A percentile compares a stretch with the other conserved stretches of the same genome.
Conservation (phyloP, 2,329 filamentous ascomycete species). For the Fusarium concolor region DNA sequence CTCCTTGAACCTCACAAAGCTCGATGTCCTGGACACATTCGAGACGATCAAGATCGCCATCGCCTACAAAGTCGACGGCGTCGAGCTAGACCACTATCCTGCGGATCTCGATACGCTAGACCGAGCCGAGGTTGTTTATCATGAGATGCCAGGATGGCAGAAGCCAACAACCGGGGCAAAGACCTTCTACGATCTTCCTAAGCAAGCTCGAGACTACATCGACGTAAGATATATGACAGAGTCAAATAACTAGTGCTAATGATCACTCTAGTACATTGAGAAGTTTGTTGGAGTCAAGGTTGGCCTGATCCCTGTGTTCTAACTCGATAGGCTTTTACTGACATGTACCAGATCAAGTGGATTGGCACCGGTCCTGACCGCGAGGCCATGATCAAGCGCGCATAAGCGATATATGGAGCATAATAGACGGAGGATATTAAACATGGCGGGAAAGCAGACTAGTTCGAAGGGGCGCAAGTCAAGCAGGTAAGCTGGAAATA, state of each 20-base stretch:
- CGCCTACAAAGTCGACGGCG: constrained; percentile 18
- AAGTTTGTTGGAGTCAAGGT: constrained; percentile 20
- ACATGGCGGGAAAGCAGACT: neutral
- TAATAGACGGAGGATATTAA: neutral
- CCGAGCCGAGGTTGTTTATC: constrained; percentile 19
- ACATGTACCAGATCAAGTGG: constrained; percentile 23
- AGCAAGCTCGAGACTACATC: constrained; percentile 19
- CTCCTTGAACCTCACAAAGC: constrained; percentile 17
- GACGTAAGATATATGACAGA: constrained; percentile 6
- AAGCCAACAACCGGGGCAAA: constrained; percentile 16
- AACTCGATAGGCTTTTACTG: neutral
- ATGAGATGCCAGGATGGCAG: constrained; percentile 29
- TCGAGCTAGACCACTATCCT: constrained; percentile 17
- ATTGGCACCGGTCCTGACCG: constrained; percentile 35
- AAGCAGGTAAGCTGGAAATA: neutral
- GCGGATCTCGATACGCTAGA: constrained; percentile 8
- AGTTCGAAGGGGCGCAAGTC: neutral
- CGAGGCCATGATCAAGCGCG: constrained; percentile 33
- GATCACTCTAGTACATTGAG: constrained; percentile 3
- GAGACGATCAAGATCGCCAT: constrained; percentile 24
- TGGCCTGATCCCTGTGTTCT: neutral
- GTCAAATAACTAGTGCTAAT: neutral
- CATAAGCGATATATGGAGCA: neutral
- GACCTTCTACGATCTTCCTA: constrained; percentile 24
- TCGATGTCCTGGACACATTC: constrained; percentile 27